Evolutionary conservation across 2,329 filamentous ascomycete species (phyloP), one percentile per base, ranked within the genome.

Genomic region (Ceratocystis alfenasii): DNA sequence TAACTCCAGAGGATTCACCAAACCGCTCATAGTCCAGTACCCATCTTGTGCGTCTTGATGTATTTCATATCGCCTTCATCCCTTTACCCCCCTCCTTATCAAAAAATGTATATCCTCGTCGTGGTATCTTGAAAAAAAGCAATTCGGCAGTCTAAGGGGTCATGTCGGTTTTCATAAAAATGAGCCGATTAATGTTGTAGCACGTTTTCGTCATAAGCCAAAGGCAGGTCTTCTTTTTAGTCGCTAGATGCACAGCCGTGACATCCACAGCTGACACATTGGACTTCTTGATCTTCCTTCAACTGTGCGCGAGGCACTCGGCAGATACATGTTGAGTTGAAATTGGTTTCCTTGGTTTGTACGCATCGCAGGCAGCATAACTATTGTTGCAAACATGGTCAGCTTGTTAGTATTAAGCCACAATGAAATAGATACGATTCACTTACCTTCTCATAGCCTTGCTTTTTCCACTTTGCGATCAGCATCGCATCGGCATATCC

Each of bases 381-480:
- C 89, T 94, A 72, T 44, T 36, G 22, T 15, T 2, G 28, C 28
- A 59, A 59, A 25, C 2, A 30, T 72, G 57, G 69, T 61, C 41
- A 63, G 20, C 6, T 62, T 25, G 60, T n/a, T 41, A 45, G 1
- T 20, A 15, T 33, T 17, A 8, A 22, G 20, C 20, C 20, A 20
- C 7, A 66, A 44, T 15, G 8, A 0, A 33, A 17, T 5, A 59
- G 15, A 59, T n/a, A 7, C n/a, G n/a, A 8, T 41, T 33, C 5
- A 75, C 80, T 63, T 75, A 90, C 89, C 86, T 97, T 96, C 77
- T 99, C 94, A 73, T 99, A 99, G 17, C 94, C 94, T 73, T 95
- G 89, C 79, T 99, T 99, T 84, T 99, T 99, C 94, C 94, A 99
- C 79, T 99, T 99, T 15, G 94, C 94, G 73, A 99, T 97, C 73